Evolutionary conservation across 2,329 filamentous ascomycete species (phyloP).

Genomic region (Diplodia corticola): DNA sequence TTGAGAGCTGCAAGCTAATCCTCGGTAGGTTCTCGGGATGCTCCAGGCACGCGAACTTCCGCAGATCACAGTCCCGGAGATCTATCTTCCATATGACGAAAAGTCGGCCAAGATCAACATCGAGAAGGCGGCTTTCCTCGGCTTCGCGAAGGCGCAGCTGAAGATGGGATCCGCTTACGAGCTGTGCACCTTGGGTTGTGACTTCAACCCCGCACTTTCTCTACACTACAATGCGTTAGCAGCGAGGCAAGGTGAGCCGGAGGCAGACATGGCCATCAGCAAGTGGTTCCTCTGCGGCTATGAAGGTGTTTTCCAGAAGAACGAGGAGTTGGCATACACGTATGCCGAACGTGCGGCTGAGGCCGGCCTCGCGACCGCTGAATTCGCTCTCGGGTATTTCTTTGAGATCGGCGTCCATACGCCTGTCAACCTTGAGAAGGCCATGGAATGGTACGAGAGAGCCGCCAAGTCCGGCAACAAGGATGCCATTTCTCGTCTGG

Average conservation of each 20-base stretch:
- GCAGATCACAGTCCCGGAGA: conserved; percentile 80
- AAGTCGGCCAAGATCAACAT: conserved; percentile 80
- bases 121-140: conserved; percentile 92
- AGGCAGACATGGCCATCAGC: conserved; percentile 93
- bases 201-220: conserved; percentile 90
- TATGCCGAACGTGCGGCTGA: conserved; percentile 86
- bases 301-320: conserved; percentile 89
- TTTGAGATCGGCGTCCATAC: conserved; percentile 94
- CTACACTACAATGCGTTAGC: conserved; percentile 95
- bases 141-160: conserved; percentile 92
- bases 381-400: conserved; percentile 97
- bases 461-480: conserved; percentile 89
- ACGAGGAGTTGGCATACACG: conserved; percentile 87
- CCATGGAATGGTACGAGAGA: conserved; percentile 84
- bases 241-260: conserved; percentile 85
- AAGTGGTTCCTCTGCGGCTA: conserved; percentile 98
- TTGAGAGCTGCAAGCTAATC: neutral
- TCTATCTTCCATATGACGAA: conserved; percentile 69
- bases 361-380: conserved; percentile 80
- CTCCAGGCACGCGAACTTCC: conserved; percentile 85
- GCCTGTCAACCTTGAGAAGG: conserved; percentile 77
- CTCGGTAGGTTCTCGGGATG: conserved; percentile 74
- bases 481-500: conserved; percentile 78
- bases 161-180: conserved; percentile 98
- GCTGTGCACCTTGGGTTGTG: conserved; percentile 87